phyloP scores from a whole-genome alignment of 1,284 basidiomycete species.

The Puccinia brachypodii region DNA sequence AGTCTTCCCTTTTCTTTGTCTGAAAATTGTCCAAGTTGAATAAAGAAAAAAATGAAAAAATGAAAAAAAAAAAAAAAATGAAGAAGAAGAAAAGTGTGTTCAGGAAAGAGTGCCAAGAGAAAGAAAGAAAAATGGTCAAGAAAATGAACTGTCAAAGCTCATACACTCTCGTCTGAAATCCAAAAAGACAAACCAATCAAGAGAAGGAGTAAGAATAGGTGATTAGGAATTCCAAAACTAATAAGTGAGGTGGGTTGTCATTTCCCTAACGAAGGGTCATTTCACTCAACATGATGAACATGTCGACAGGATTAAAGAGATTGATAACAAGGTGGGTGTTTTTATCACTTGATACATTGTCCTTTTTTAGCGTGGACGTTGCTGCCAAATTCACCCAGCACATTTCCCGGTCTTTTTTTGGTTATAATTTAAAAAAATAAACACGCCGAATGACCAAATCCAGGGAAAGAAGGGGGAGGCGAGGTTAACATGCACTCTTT shows the following conservation, averaged over 20 bases:
- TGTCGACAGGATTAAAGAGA: neutral
- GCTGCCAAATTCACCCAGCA: neutral
- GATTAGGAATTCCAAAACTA: neutral
- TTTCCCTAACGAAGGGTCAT: neutral
- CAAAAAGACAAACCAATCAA: neutral
- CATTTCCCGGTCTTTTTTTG: neutral
- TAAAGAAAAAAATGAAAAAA: too few relatives aligned
- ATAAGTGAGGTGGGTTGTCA: neutral
- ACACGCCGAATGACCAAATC: neutral
- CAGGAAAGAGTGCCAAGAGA: neutral
- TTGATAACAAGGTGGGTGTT: neutral
- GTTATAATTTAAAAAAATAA: neutral
- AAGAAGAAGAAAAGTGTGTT: too few relatives aligned
- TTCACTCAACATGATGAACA: neutral
- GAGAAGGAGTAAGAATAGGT: neutral
- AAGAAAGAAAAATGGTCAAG: neutral
- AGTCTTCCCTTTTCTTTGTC: too few relatives aligned
- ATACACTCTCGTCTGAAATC: neutral
- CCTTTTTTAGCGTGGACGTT: neutral
- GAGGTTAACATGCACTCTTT: neutral
- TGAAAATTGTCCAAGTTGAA: too few relatives aligned
- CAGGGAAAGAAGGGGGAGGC: neutral
- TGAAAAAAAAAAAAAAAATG: too few relatives aligned
- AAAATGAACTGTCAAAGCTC: neutral
- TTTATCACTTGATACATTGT: neutral